Conservation (phyloP, 805 yeast species). For the Wickerhamiella dianesei region DNA sequence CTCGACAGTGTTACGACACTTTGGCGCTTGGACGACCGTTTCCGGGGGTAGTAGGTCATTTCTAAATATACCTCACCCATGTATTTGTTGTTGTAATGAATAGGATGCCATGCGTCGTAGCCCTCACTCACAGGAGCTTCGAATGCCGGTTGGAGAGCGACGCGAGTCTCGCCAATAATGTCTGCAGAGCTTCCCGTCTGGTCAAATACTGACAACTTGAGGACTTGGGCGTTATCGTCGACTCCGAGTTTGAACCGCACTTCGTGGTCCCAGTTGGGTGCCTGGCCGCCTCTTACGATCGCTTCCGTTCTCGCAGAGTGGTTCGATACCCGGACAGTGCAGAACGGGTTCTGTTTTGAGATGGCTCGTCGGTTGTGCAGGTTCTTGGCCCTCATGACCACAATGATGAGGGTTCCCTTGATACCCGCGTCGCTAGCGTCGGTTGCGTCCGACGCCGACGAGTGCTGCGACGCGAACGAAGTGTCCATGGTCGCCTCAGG, state of each 20-base stretch:
- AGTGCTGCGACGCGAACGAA: constrained; percentile 2
- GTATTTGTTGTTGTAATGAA: constrained; percentile 50
- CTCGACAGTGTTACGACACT: background rate
- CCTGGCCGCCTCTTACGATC: constrained; percentile 82
- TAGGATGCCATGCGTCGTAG: constrained; percentile 70
- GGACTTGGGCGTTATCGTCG: constrained; percentile 33
- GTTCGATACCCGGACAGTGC: constrained; percentile 68
- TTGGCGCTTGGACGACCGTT: constrained; percentile 6
- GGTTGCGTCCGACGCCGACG: background rate
- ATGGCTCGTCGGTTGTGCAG: constrained; percentile 73
- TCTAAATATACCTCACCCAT: constrained; percentile 87
- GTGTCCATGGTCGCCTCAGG: background rate
- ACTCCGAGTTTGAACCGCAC: constrained; percentile 23
- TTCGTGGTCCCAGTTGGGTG: constrained; percentile 59
- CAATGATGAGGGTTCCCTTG: constrained; percentile 51
- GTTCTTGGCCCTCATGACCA: constrained; percentile 70
- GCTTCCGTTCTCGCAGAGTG: constrained; percentile 68
- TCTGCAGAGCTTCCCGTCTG: constrained; percentile 68
- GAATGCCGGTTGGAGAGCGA: constrained; percentile 65
- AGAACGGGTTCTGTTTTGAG: constrained; percentile 90
- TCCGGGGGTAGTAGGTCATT: constrained; percentile 73
- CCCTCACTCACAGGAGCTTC: constrained; percentile 57
- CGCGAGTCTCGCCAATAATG: constrained; percentile 66
- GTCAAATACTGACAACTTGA: constrained; percentile 68
- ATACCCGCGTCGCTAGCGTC: background rate